phyloP scores from a whole-genome alignment of 345 rosid genomes.

The Ceriops tagal region DNA sequence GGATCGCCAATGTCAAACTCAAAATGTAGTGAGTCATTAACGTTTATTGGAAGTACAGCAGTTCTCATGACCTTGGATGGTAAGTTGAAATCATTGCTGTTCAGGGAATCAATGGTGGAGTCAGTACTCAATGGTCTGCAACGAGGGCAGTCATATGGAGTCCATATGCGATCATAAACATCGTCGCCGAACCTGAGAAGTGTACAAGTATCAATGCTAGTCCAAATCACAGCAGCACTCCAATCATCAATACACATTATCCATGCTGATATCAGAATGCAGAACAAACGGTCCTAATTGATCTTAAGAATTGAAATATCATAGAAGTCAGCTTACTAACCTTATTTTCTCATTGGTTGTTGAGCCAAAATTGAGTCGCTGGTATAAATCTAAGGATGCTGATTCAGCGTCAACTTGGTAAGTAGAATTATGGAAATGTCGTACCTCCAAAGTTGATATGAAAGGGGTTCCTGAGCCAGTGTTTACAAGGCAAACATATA shows the following conservation, averaged over 20 bases:
- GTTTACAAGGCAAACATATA: constrained; percentile 32
- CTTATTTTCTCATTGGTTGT: constrained; percentile 19
- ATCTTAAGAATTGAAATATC: no score
- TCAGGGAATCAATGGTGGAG: constrained; percentile 10
- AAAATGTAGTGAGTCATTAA: constrained; percentile 4
- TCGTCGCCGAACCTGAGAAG: constrained; percentile 24
- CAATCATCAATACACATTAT: no score
- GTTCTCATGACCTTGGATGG: constrained; percentile 32
- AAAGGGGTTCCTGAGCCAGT: constrained; percentile 32
- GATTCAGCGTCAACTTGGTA: constrained; percentile 7
- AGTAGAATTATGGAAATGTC: constrained; percentile 24
- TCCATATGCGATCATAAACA: constrained; percentile 32
- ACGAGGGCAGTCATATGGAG: constrained; percentile 18
- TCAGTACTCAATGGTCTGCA: neutral
- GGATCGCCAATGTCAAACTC: constrained; percentile 19
- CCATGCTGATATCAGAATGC: no score
- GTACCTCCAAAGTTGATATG: constrained; percentile 30
- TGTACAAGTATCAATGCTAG: neutral
- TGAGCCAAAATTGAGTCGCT: constrained; percentile 33
- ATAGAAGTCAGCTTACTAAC: constrained; percentile 10
- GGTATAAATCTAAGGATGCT: neutral
- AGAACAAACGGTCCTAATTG: no score
- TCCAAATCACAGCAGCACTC: neutral
- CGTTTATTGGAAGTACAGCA: constrained; percentile 19
- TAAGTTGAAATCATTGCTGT: constrained; percentile 12